Percentiles rank a stretch among this genome's conserved stretches.
These are phyloP conservation scores for Panicum virgatum DNA, from an alignment of 202 grass and related monocot genomes.

Conservation along the genomic window DNA sequence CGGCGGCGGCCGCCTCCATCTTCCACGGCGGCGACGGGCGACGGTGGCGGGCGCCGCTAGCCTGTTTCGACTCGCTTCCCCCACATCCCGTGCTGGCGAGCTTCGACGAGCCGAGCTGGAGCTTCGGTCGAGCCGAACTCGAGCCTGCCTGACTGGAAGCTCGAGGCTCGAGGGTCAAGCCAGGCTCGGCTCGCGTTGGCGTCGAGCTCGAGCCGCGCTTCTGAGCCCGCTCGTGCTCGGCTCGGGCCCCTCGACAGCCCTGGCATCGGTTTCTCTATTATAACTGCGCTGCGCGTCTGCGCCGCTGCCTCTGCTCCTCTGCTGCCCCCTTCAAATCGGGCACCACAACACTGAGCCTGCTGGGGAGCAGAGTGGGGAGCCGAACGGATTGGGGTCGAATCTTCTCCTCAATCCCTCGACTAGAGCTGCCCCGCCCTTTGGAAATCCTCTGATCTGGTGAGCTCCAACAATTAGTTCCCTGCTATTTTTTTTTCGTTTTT, in stretches of 20 bases:
- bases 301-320: constrained; percentile 12
- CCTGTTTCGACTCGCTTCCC: neutral
- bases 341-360: neutral
- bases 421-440: neutral
- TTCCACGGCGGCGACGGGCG: neutral
- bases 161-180: neutral
- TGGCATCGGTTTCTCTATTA: constrained; percentile 33
- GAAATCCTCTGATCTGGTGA: constrained; percentile 1
- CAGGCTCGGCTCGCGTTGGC: neutral
- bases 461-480: neutral
- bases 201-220: neutral
- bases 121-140: no score
- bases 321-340: constrained; percentile 20
- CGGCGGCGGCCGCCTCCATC: neutral
- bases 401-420: neutral
- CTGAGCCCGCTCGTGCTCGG: neutral
- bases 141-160: neutral
- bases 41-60: neutral
- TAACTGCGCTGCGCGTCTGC: constrained; percentile 12
- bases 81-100: neutral
- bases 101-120: neutral
- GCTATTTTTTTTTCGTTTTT: neutral
- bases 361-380: neutral
- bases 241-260: constrained; percentile 12
- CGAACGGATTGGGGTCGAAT: neutral